Evolutionary conservation across 2,329 filamentous ascomycete species (phyloP).

Genomic region (Arthrobotrys entomopaga): DNA sequence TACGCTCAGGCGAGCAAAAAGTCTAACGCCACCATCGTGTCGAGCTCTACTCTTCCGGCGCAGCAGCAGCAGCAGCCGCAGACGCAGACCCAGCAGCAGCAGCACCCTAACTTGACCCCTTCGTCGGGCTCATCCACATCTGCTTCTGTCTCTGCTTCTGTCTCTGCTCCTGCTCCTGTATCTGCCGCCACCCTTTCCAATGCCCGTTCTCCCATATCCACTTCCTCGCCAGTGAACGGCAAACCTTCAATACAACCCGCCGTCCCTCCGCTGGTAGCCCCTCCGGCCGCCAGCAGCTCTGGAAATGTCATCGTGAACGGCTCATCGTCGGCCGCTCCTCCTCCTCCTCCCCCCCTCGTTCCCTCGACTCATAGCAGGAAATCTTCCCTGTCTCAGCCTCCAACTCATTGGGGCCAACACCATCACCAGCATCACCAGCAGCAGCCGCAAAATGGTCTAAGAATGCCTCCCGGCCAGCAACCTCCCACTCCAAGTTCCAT

Average conservation of each 20-base stretch:
- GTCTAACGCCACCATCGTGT: constrained; percentile 43
- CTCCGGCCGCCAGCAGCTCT: constrained; percentile 72
- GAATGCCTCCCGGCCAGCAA: constrained; percentile 77
- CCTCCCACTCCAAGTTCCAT: constrained; percentile 71
- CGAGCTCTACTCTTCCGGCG: constrained; percentile 40
- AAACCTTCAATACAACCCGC: constrained; percentile 77
- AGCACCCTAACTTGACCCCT: constrained; percentile 27
- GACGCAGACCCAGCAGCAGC: constrained; percentile 32
- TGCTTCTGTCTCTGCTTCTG: constrained; percentile 63
- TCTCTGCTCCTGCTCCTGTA: constrained; percentile 67
- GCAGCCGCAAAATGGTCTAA: constrained; percentile 55
- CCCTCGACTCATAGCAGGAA: constrained; percentile 80
- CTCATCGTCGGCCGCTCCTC: constrained; percentile 62
- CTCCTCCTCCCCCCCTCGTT: constrained; percentile 53
- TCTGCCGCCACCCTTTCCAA: constrained; percentile 67
- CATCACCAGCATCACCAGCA: constrained; percentile 27
- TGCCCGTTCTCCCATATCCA: constrained; percentile 67
- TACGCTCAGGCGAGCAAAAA: constrained; percentile 54
- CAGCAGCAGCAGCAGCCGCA: constrained; percentile 36
- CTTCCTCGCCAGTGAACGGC: constrained; percentile 82
- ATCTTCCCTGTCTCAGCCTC: constrained; percentile 74
- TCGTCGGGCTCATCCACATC: constrained; percentile 59
- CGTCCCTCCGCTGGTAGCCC: constrained; percentile 68
- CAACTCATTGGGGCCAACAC: constrained; percentile 26
- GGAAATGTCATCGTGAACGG: constrained; percentile 76